Conservation (phyloP, 2,329 filamentous ascomycete genomes). For the Alternaria arborescens region DNA sequence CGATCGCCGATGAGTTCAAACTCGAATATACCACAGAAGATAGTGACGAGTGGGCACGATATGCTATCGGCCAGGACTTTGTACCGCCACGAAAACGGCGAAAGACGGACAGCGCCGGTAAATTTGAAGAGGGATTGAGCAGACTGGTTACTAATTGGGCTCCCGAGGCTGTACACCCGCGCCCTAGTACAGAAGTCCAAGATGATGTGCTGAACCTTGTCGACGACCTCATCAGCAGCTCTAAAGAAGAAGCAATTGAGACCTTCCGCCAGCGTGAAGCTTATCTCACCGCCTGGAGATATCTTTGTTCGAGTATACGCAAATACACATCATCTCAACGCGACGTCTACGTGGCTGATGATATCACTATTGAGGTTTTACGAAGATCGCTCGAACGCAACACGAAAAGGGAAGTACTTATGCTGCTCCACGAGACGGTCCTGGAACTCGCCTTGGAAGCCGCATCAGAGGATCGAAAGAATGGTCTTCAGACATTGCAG, state of each 20-base stretch:
- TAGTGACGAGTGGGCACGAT: neutral
- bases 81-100: neutral
- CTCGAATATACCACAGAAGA: neutral
- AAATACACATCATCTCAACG: neutral
- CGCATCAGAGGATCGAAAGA: neutral
- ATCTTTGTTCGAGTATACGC: neutral
- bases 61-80: neutral
- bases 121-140: neutral
- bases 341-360: neutral
- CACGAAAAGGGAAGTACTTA: neutral
- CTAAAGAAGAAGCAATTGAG: rapidly evolving
- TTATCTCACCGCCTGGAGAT: neutral
- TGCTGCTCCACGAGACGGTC: neutral
- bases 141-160: neutral
- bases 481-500: neutral
- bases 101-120: neutral
- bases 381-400: neutral
- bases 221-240: neutral
- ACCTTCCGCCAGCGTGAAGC: neutral
- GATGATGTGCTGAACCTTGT: neutral
- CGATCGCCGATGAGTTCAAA: neutral
- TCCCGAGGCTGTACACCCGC: neutral
- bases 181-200: neutral
- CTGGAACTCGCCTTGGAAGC: neutral
- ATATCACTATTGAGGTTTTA: neutral